These are phyloP conservation scores for Arctium minus DNA, from an alignment of 129 eudicot genomes.

Conservation along the genomic window DNA sequence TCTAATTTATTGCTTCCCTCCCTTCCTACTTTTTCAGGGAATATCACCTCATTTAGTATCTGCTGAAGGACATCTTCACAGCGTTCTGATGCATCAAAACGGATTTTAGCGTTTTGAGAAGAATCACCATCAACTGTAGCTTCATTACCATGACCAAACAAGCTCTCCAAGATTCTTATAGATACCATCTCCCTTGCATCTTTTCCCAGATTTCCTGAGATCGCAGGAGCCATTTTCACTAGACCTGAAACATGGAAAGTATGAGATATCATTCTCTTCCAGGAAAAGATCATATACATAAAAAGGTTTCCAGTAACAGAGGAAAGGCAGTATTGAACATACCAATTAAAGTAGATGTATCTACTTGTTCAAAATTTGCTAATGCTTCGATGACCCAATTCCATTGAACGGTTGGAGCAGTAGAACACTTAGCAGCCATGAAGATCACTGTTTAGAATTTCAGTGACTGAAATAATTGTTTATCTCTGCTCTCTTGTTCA, in stretches of 20 bases:
- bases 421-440: constrained; percentile 23
- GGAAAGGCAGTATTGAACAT: constrained; percentile 5
- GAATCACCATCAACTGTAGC: constrained; percentile 10
- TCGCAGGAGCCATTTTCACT: constrained; percentile 47
- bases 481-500: not conserved
- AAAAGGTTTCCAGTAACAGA: constrained; percentile 1
- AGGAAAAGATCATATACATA: not conserved
- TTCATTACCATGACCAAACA: constrained; percentile 25
- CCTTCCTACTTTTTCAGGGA: not conserved
- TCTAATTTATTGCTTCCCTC: not conserved
- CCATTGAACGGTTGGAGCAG: constrained; percentile 45
- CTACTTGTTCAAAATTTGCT: constrained; percentile 37
- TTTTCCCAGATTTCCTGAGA: constrained; percentile 41
- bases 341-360: constrained; percentile 51
- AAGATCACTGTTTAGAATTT: not conserved
- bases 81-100: constrained; percentile 44
- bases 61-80: constrained; percentile 58
- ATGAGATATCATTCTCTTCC: not conserved
- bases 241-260: constrained; percentile 41
- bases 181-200: constrained; percentile 54
- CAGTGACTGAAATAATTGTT: not conserved
- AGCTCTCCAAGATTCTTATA: constrained; percentile 59
- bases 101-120: constrained; percentile 15
- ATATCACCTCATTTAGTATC: constrained; percentile 46
- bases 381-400: constrained; percentile 73